Evolutionary conservation across 106 monocot genomes (phyloP).

Genomic region (Dioscorea dumetorum): DNA sequence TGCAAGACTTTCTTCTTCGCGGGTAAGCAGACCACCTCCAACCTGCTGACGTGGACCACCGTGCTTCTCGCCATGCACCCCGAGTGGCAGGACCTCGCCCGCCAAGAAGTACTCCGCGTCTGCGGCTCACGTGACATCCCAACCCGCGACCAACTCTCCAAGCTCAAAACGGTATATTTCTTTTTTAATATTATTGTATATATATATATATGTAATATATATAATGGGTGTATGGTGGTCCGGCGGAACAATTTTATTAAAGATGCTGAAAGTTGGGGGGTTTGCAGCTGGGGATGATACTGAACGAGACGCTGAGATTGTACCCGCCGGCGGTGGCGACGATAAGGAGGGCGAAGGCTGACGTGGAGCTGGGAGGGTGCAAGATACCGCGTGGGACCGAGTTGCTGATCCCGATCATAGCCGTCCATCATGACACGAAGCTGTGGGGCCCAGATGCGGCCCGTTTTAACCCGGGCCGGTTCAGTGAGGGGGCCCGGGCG

Average conservation of each 20-base stretch:
- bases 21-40: constrained; percentile 83
- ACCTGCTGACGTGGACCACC: constrained; percentile 80
- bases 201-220: no score
- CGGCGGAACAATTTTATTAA: no score
- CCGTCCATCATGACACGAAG: constrained; percentile 46
- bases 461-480: constrained; percentile 45
- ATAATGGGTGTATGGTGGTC: no score
- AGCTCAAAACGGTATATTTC: constrained; percentile 65
- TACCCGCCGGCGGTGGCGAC: constrained; percentile 56
- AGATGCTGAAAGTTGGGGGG: no score
- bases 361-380: constrained; percentile 47
- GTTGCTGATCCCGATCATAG: constrained; percentile 47
- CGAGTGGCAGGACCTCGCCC: constrained; percentile 75
- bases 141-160: constrained; percentile 53
- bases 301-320: constrained; percentile 52
- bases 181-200: no score
- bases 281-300: constrained; percentile 39
- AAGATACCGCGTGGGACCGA: constrained; percentile 31
- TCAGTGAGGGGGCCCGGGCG: constrained; percentile 16
- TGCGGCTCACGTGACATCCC: constrained; percentile 65
- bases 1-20: constrained; percentile 98
- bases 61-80: constrained; percentile 87
- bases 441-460: constrained; percentile 46
- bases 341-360: constrained; percentile 30
- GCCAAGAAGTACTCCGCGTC: constrained; percentile 60